These are phyloP conservation scores for Cadophora sp. DNA, from an alignment of 2,329 filamentous ascomycete genomes.

Conservation along the genomic window DNA sequence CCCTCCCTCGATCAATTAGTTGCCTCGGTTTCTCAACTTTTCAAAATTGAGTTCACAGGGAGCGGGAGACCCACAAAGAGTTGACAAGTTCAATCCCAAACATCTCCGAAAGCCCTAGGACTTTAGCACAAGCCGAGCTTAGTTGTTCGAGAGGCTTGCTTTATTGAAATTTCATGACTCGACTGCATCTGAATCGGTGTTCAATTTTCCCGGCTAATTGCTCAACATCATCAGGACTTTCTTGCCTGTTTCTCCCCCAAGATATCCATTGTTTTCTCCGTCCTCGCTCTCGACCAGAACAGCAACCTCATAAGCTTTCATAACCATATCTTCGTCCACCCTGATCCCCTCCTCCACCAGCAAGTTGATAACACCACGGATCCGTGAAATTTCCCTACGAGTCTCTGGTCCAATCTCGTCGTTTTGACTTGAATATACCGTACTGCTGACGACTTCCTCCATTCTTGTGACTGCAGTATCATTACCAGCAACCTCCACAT, in stretches of 20 bases:
- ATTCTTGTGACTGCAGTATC: conserved; percentile 74
- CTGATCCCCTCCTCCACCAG: conserved; percentile 82
- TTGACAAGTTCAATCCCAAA: background rate
- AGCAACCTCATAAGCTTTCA: conserved; percentile 80
- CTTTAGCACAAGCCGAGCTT: background rate
- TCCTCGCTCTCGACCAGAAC: conserved; percentile 73
- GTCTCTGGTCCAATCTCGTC: conserved; percentile 80
- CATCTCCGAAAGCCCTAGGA: background rate
- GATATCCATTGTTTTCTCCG: conserved; percentile 62
- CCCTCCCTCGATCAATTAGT: background rate
- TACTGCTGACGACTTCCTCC: conserved; percentile 84
- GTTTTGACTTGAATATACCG: conserved; percentile 95
- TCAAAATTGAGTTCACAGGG: background rate
- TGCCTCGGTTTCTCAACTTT: background rate
- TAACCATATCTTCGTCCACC: conserved; percentile 91
- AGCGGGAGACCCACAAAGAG: conserved; percentile 5
- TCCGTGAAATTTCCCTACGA: conserved; percentile 84
- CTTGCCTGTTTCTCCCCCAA: conserved; percentile 55
- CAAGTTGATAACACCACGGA: conserved; percentile 81
- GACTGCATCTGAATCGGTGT: conserved; percentile 13
- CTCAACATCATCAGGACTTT: conserved; percentile 44
- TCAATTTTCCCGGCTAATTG: conserved; percentile 28
- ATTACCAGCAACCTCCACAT: conserved; percentile 66
- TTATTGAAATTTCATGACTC: conserved; percentile 13
- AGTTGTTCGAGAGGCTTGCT: background rate